Evolutionary conservation across 2,329 filamentous ascomycete genomes (phyloP), one percentile per base, ranked within the genome.

Genomic region (Trichoderma koningiopsis): DNA sequence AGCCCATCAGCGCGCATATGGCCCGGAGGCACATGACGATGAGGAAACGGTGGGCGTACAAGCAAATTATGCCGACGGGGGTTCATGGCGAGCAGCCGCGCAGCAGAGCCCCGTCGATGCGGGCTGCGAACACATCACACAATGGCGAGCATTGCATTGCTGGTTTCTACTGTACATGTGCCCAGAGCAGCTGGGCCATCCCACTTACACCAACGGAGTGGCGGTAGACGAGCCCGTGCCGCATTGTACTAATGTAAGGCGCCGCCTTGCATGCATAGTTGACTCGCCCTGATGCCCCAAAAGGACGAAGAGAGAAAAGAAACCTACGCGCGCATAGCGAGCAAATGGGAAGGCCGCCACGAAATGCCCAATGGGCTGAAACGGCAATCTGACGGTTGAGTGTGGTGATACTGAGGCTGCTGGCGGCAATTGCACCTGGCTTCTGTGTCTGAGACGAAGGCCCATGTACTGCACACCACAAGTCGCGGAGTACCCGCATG

Each of bases 61-160:
- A 35, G 16, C 29, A 33, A 29, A 24, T 29, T 31, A 8, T 40
- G 27, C 35, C 40, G 43, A 63, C 43, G 14, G 29, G 43, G 43
- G 22, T 53, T 43, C 55, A 29, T 57, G 55, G 29, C 55, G 19
- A 57, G 55, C 33, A 19, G 31, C 55, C 55, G 55, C 31, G 55
- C 60, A 31, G 33, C 57, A 59, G 57, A 31, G 43, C 43, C 43
- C 59, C 40, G 40, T 65, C 47, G 31, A 58, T 40, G 63, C 33
- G 63, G 52, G 63, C 63, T 67, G 63, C 56, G 37, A 67, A 59
- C 40, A 67, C 55, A 66, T 65, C 1, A 27, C 19, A 47, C 27
- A 43, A 52, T 35, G 40, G 53, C 37, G 19, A 29, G 62, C 53
- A 61, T 22, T 31, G 24, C n/a, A 61, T 49, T 14, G 16, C 43